Base-by-base conservation (phyloP, 805 yeast species). In the Yarrowia osloensis region DNA sequence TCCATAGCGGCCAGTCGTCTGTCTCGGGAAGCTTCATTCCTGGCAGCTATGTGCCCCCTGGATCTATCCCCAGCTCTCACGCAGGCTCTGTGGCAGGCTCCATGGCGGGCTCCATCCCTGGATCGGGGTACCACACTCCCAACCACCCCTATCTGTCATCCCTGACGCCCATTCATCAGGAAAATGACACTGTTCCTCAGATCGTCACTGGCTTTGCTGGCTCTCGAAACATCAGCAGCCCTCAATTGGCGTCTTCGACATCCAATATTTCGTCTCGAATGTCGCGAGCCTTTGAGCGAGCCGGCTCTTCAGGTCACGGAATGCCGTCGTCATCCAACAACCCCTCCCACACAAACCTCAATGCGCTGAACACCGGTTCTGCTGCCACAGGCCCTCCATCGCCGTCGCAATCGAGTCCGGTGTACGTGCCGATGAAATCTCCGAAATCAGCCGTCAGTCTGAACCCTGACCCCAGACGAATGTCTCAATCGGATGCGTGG, bases 271-370 rank as follows among this genome's bases (percentile, higher is more conserved):
- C 52, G 39, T 61, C 66, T 22, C 66, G 66, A 22, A 61, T 61
- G 52, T 61, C 66, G 7, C 28, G 66, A 44, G 66, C 66, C n/a
- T 61, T 61, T 35, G 66, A 61, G n/a, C 40, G 66, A n/a, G 66
- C 66, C 2, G 66, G 66, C 8, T 61, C 66, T 9, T 44, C 66
- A 1, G 66, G 66, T 21, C 52, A 61, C 21, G 28, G 28, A 15
- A 24, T 50, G 33, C 33, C 54, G 13, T 11, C 40, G 1, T 17
- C 52, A 0, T 28, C 37, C 12, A 49, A 49, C 44, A 57, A 57
- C 63, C 49, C 66, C 26, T 61, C 66, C 15, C 66, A 44, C 26
- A 44, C 66, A 42, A 61, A 46, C 44, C 66, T 54, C 19, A 37
- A 44, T 21, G 44, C 44, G n/a, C 44, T 54, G 24, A 54, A 24